Evolutionary conservation across 345 rosid species (phyloP).

Genomic region (Gossypium stocksii): DNA sequence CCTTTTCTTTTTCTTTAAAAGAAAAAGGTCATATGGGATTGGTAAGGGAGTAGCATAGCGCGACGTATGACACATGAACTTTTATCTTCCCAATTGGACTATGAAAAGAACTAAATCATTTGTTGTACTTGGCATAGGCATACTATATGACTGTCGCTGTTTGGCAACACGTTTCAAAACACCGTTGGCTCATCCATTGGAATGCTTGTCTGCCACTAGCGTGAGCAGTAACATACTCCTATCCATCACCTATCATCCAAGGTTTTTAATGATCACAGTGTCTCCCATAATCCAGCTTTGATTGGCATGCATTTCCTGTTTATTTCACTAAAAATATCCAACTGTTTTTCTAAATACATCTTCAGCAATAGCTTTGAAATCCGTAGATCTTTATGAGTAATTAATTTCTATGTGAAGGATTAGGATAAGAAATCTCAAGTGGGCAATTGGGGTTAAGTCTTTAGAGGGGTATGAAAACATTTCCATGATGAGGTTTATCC

Average conservation of each 20-base stretch:
- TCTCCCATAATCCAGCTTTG: constrained; percentile 26
- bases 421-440: background rate
- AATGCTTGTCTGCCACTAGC: constrained; percentile 34
- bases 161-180: constrained; percentile 10
- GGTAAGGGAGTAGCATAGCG: background rate
- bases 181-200: background rate
- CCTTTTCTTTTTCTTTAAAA: background rate
- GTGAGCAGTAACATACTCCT: constrained; percentile 19
- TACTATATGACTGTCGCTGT: background rate
- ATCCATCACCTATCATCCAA: background rate
- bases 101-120: constrained; percentile 1
- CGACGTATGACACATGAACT: background rate
- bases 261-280: constrained; percentile 13
- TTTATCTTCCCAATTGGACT: background rate
- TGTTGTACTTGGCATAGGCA: constrained; percentile 1
- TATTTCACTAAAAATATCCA: background rate
- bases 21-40: background rate
- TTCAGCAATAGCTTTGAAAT: background rate
- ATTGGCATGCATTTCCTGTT: constrained; percentile 14
- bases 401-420: background rate
- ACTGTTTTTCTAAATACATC: background rate
- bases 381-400: background rate
- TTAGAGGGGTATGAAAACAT: background rate
- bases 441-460: background rate
- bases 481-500: background rate